These are phyloP conservation scores for Steccherinum ochraceum DNA, from an alignment of 768 basidiomycete genomes.

Conservation along the genomic window DNA sequence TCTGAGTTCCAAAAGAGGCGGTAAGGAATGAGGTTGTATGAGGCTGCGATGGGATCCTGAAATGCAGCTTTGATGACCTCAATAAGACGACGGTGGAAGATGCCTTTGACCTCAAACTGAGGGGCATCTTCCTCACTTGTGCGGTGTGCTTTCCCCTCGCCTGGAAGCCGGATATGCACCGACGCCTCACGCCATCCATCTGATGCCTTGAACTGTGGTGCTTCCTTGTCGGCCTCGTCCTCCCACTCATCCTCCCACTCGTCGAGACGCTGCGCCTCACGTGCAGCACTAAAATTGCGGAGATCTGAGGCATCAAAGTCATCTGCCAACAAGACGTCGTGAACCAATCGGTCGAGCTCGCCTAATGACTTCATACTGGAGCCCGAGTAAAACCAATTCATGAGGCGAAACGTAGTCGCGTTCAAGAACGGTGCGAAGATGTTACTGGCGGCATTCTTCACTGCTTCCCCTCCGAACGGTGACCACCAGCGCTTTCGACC, in stretches of 20 bases:
- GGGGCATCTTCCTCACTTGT: not conserved
- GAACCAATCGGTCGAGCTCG: slow-evolving; percentile 21
- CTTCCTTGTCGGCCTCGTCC: not conserved
- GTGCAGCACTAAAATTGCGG: slow-evolving; percentile 11
- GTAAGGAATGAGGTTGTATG: slow-evolving; percentile 4
- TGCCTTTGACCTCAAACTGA: not conserved
- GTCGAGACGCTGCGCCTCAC: slow-evolving; percentile 11
- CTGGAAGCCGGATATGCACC: slow-evolving; percentile 7
- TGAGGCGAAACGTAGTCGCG: slow-evolving; percentile 17
- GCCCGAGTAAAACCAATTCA: slow-evolving; percentile 25
- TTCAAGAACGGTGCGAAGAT: slow-evolving; percentile 11
- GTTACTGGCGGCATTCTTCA: too few species aligned
- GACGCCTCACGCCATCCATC: slow-evolving; percentile 5
- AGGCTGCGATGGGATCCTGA: not conserved
- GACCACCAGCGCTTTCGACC: too few species aligned
- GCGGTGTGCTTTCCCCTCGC: not conserved
- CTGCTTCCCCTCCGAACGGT: too few species aligned
- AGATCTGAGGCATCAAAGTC: slow-evolving; percentile 19
- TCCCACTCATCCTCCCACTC: slow-evolving; percentile 2
- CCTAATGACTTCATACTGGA: slow-evolving; percentile 20
- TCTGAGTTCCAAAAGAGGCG: not conserved
- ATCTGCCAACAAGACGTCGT: slow-evolving; percentile 17
- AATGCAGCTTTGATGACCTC: slow-evolving; percentile 5
- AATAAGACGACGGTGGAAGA: slow-evolving; percentile 3
- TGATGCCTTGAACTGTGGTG: not conserved